phyloP scores from a whole-genome alignment of 169 alveolate genomes.

The Condylostoma magnum region DNA sequence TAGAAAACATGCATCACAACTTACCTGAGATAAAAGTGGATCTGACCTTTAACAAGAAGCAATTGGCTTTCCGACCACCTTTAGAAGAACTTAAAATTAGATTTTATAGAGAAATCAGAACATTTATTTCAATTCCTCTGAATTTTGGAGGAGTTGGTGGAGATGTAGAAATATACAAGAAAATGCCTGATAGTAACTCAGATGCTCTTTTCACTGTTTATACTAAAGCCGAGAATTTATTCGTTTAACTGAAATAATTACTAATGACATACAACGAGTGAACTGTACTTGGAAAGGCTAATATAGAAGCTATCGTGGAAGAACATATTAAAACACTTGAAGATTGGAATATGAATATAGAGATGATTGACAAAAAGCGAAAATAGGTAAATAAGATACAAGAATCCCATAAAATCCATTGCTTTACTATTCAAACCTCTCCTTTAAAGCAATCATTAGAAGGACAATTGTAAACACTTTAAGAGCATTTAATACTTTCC shows the following conservation, averaged over 20 bases:
- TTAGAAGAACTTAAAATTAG: slow-evolving; percentile 84
- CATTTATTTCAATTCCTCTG: slow-evolving; percentile 80
- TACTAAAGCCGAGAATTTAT: slow-evolving; percentile 70
- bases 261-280: slow-evolving; percentile 62
- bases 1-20: slow-evolving; percentile 78
- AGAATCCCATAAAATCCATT: slow-evolving; percentile 82
- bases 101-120: slow-evolving; percentile 83
- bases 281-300: slow-evolving; percentile 79
- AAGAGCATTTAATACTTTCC: slow-evolving; percentile 72
- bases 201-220: slow-evolving; percentile 57
- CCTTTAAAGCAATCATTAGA: slow-evolving; percentile 84
- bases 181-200: slow-evolving; percentile 68
- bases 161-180: slow-evolving; percentile 72
- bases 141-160: slow-evolving; percentile 84
- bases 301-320: slow-evolving; percentile 76
- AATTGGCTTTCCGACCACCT: slow-evolving; percentile 83
- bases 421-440: slow-evolving; percentile 78
- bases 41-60: slow-evolving; percentile 61
- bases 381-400: slow-evolving; percentile 86
- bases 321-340: slow-evolving; percentile 70
- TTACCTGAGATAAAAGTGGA: slow-evolving; percentile 83
- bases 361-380: slow-evolving; percentile 74
- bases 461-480: slow-evolving; percentile 79
- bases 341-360: slow-evolving; percentile 87
- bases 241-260: slow-evolving; percentile 61